These are phyloP conservation scores for Russula virescens DNA, from an alignment of 768 basidiomycete species.

Conservation along the genomic window DNA sequence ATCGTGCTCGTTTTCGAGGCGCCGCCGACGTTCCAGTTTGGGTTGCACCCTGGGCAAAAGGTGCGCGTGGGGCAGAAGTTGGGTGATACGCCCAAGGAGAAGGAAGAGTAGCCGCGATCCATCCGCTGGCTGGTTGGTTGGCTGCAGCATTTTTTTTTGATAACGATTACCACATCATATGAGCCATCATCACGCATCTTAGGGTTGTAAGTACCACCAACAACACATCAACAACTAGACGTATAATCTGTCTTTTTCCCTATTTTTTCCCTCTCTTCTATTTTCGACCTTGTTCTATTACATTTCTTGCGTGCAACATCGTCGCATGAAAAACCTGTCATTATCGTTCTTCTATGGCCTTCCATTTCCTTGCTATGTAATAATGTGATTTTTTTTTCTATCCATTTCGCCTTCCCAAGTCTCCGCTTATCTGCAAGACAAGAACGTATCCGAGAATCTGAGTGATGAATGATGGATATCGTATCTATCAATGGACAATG, in stretches of 20 bases:
- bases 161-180: background rate
- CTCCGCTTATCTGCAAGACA: too few species aligned
- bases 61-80: slow-evolving; percentile 82
- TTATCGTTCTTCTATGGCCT: background rate
- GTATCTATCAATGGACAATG: too few species aligned
- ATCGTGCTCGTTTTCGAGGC: slow-evolving; percentile 98
- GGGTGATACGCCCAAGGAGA: slow-evolving; percentile 46
- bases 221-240: background rate
- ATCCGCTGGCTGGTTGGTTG: too few species aligned
- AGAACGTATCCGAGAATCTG: too few species aligned
- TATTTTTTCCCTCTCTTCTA: background rate
- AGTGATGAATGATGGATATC: too few species aligned
- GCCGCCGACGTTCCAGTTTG: slow-evolving; percentile 74
- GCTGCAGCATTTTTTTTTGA: too few species aligned
- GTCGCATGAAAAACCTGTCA: background rate
- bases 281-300: background rate
- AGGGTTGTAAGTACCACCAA: background rate
- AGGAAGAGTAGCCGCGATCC: slow-evolving; percentile 23
- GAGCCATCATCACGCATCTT: background rate
- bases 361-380: too few species aligned
- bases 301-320: background rate
- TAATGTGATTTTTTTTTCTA: too few species aligned
- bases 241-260: background rate
- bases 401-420: too few species aligned
- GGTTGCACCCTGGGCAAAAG: slow-evolving; percentile 70